phyloP scores from a whole-genome alignment of 768 basidiomycete species.

The Calocybe cyanea region DNA sequence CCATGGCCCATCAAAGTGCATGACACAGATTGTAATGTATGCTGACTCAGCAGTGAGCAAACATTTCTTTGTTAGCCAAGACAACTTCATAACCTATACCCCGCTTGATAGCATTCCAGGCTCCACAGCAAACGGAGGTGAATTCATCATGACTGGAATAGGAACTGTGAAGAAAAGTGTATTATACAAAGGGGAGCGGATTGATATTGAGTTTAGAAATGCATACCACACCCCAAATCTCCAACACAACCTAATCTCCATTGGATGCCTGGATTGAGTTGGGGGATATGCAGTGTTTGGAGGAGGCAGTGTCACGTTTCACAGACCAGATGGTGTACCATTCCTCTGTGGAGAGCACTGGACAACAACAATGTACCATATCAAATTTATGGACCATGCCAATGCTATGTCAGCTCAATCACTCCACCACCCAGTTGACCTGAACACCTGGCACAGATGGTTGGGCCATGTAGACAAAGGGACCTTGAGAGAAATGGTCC shows the following conservation, averaged over 20 bases:
- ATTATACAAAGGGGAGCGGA: neutral
- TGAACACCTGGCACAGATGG: neutral
- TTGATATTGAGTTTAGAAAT: neutral
- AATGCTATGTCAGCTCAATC: neutral
- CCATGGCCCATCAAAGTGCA: no score
- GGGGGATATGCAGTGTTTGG: neutral
- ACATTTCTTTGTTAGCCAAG: neutral
- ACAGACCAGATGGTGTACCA: neutral
- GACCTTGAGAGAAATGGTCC: neutral
- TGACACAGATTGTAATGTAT: neutral
- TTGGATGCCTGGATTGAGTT: neutral
- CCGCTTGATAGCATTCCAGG: neutral
- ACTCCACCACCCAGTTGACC: neutral
- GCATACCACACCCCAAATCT: slow-evolving; percentile 1
- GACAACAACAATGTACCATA: neutral
- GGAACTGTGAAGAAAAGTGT: neutral
- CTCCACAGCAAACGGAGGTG: neutral
- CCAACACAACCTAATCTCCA: slow-evolving; percentile 2
- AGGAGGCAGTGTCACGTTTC: neutral
- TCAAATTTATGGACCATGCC: neutral
- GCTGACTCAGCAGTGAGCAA: slow-evolving; percentile 1
- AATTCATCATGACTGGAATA: neutral
- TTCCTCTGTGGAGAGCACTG: neutral
- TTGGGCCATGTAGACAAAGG: neutral
- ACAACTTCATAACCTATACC: neutral